Evolutionary conservation across 441 rosid species (phyloP).

Genomic region (Melastoma candidum): DNA sequence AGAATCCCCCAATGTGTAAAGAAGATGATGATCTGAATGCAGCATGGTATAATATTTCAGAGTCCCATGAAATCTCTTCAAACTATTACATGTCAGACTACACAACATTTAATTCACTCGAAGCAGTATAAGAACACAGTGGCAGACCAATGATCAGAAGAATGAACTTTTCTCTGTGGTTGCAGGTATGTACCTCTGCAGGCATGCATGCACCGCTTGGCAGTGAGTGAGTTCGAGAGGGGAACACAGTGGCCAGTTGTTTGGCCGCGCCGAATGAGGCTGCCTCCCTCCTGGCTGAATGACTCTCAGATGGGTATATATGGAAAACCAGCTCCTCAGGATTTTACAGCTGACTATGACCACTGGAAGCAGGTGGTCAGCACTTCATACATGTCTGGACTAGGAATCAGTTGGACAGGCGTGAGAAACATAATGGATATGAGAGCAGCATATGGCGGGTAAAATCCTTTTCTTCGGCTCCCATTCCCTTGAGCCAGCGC

Average conservation of each 20-base stretch:
- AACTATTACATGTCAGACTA: neutral
- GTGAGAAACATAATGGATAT: slow-evolving; percentile 91
- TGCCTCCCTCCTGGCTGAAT: slow-evolving; percentile 75
- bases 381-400: slow-evolving; percentile 56
- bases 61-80: neutral
- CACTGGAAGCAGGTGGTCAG: slow-evolving; percentile 78
- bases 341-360: slow-evolving; percentile 56
- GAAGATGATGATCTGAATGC: slow-evolving; percentile 73
- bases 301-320: slow-evolving; percentile 84
- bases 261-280: slow-evolving; percentile 65
- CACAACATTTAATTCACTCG: neutral
- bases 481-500: neutral
- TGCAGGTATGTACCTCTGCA: slow-evolving; percentile 80
- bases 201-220: slow-evolving; percentile 70
- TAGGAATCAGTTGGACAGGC: slow-evolving; percentile 75
- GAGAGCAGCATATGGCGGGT: slow-evolving; percentile 97
- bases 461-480: slow-evolving; percentile 6
- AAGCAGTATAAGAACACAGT: neutral
- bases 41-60: slow-evolving; percentile 47
- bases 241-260: slow-evolving; percentile 66
- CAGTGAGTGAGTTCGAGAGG: slow-evolving; percentile 35
- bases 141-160: neutral
- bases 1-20: slow-evolving; percentile 67
- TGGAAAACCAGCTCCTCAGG: slow-evolving; percentile 78
- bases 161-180: neutral